Conservation (phyloP, 306 rosid genomes). For the Castanopsis chinensis region DNA sequence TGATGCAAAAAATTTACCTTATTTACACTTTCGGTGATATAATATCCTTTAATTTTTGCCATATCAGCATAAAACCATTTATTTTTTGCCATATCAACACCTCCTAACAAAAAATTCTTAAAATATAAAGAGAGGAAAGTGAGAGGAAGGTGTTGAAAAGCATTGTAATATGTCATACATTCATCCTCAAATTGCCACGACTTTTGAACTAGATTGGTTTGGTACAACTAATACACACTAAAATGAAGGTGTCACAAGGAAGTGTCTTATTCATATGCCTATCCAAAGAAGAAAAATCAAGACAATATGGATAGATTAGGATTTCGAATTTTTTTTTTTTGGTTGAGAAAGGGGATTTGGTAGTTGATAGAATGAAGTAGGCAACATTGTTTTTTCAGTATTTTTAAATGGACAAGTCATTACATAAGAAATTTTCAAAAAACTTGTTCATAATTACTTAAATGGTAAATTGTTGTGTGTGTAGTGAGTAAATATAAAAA, state of each 20-base stretch:
- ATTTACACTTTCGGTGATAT: neutral
- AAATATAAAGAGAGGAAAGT: neutral
- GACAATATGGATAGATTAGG: no score
- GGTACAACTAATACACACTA: neutral
- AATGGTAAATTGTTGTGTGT: accelerated
- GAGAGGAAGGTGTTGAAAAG: neutral
- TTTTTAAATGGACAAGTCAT: no score
- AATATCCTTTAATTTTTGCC: neutral
- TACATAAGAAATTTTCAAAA: no score
- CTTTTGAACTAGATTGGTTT: neutral
- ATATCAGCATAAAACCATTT: neutral
- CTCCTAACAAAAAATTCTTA: neutral
- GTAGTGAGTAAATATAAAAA: no score
- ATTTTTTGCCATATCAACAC: neutral
- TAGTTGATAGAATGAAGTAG: no score
- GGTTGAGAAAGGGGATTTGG: no score
- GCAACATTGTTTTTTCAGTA: no score
- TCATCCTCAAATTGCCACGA: neutral
- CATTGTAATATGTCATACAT: neutral
- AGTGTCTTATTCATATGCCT: neutral
- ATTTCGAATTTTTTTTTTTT: no score
- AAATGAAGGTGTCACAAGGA: neutral
- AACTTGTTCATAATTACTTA: no score
- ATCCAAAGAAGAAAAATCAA: neutral
- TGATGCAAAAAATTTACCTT: neutral